Base-by-base conservation (phyloP, 441 rosid species). In the Lepidium campestre region DNA sequence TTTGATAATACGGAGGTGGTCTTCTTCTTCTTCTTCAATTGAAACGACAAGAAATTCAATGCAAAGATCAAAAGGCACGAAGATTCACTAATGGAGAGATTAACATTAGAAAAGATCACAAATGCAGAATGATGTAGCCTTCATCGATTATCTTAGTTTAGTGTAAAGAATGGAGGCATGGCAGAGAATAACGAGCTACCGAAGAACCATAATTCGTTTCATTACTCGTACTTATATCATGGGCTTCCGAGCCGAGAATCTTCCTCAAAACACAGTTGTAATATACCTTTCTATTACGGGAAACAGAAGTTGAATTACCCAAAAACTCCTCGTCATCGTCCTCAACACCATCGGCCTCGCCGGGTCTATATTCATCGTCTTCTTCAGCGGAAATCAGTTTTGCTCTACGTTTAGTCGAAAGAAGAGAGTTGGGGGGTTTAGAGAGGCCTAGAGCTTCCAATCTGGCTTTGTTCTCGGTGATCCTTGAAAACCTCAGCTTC, bases 361-460 rank as follows among this genome's bases (percentile, higher is more conserved):
- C 82, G 7, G 77, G 78, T 55, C 13, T 72, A 50, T 83, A 88
- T 67, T 90, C 93, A 27, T 81, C 95, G 52, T 90, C 96, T 15
- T 85, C 83, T 29, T 62, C 73, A 31, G 47, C 68, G 55, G 77
- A 71, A 76, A 65, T 83, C 36, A 77, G 70, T 68, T 84, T 87
- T 59, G 79, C 83, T 69, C 76, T 82, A 17, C 57, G 62, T 71
- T 65, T 77, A 20, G 35, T 44, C 11, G 73, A 63, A 44, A 77
- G 57, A 27, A 88, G 62, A 68, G 88, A 77, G 57, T 77, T 78
- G n/a, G 88, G 88, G 64, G 85, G 36, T 74, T 78, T 85, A 27
- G 68, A 68, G 46, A 93, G 80, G 69, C 98, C 96, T 60, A 93
- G 66, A 47, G 96, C 94, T 75, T 84, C 94, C 88, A 88, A 84